Base-by-base conservation (phyloP, 2,329 filamentous ascomycete genomes). In the Hypomyces rosellus region DNA sequence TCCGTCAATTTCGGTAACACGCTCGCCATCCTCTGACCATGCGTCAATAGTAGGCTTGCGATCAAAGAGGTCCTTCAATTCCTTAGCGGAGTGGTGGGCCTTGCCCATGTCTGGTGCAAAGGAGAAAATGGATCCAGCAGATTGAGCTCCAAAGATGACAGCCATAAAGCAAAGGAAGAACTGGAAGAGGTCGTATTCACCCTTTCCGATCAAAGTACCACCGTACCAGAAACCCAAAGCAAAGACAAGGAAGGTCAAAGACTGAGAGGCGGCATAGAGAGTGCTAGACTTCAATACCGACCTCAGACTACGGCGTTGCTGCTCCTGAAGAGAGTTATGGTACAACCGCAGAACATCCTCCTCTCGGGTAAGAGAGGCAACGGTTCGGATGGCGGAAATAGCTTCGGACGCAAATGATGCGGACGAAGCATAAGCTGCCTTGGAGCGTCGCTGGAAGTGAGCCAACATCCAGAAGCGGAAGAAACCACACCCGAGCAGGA, bases 201-300 rank as follows among this genome's bases (percentile, higher is more conserved):
- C 64, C 53, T 78, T 78, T 25, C 79, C 84, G 49, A 96, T 85
- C 34, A 95, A 73, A 0, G 78, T 86, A 34, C 89, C 88, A 54
- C 90, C 90, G 61, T 93, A 96, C 89, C 89, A 96, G 74, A 96
- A 96, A 2, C 87, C 89, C 5, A 96, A 80, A 0, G 90, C 90
- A 53, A 93, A 85, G 58, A 85, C 88, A 43, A 90, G 75, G 71
- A 95, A 95, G 55, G 88, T 82, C 50, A 95, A 72, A 0, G 88
- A 90, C 70, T 96, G 91, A 1, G 89, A 88, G 2, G 84, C 79
- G 1, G 91, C 89, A 63, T 95, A 97, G 5, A 96, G 80, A 1
- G 77, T 64, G 11, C 88, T 91, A 0, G 88, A 89, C 61, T 84
- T 86, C 54, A 90, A 66, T 30, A 96, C 80, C 0, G 89, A 93